A percentile compares a stretch with the other conserved stretches of the same genome.
Evolutionary conservation across 202 grass and related monocot species (phyloP).

Genomic region (Setaria viridis): DNA sequence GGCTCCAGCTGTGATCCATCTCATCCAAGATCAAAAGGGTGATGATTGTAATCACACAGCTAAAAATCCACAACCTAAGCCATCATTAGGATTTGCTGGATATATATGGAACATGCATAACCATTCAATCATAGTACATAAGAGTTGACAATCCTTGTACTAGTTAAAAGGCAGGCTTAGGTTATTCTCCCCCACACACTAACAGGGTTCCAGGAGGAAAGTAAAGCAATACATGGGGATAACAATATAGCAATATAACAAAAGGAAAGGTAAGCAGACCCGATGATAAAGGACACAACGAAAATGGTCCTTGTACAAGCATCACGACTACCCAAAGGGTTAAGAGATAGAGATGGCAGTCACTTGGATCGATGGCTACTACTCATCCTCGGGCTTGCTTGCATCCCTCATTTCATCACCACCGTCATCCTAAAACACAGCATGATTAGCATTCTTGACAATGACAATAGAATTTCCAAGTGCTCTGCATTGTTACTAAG

Average conservation of each 20-base stretch:
- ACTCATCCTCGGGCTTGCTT: conserved; percentile 71
- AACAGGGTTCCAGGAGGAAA: conserved; percentile 60
- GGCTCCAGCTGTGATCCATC: conserved; percentile 14
- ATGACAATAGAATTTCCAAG: not conserved
- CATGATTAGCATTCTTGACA: conserved; percentile 33
- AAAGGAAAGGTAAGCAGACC: conserved; percentile 55
- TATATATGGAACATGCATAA: conserved; percentile 51
- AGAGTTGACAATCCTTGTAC: conserved; percentile 50
- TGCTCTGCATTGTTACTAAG: not conserved
- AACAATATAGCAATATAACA: conserved; percentile 42
- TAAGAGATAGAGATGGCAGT: conserved; percentile 18
- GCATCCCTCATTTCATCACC: conserved; percentile 91
- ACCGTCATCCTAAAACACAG: conserved; percentile 76
- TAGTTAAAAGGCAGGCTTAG: conserved; percentile 48
- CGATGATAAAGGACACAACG: conserved; percentile 43
- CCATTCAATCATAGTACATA: conserved; percentile 50
- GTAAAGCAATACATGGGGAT: conserved; percentile 50
- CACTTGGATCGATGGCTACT: conserved; percentile 54
- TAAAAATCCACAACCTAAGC: conserved; percentile 15
- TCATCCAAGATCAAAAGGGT: conserved; percentile 5
- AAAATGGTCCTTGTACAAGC: conserved; percentile 67
- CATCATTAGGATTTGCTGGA: conserved; percentile 41
- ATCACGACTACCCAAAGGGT: conserved; percentile 50
- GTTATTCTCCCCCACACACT: conserved; percentile 48
- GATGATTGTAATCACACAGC: conserved; percentile 17